Conservation (phyloP, 2,329 filamentous ascomycete genomes). For the Scytalidium sp. region DNA sequence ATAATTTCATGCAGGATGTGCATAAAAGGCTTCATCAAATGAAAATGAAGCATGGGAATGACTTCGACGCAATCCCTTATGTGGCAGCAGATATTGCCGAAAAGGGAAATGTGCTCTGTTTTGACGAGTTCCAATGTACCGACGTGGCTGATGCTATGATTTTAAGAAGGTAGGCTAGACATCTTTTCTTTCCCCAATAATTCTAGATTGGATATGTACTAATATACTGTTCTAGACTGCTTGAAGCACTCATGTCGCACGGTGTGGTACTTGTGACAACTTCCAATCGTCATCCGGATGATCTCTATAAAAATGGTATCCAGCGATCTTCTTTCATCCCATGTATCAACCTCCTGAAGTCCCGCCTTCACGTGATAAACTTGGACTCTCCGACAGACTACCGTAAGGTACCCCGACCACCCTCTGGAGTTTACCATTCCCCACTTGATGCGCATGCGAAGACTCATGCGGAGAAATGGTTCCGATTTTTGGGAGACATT, state of each 20-base stretch:
- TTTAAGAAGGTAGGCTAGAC: slow-evolving; percentile 59
- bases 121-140: slow-evolving; percentile 98
- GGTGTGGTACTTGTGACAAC: slow-evolving; percentile 97
- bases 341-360: slow-evolving; percentile 88
- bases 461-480: slow-evolving; percentile 91
- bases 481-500: slow-evolving; percentile 86
- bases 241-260: slow-evolving; percentile 91
- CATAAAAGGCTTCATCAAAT: slow-evolving; percentile 87
- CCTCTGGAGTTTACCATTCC: slow-evolving; percentile 91
- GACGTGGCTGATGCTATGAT: slow-evolving; percentile 99
- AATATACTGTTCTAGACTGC: slow-evolving; percentile 50
- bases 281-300: slow-evolving; percentile 92
- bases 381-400: slow-evolving; percentile 95
- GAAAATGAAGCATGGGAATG: slow-evolving; percentile 84
- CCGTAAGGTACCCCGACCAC: slow-evolving; percentile 90
- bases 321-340: slow-evolving; percentile 94
- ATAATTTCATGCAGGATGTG: slow-evolving; percentile 99
- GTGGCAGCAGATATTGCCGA: slow-evolving; percentile 93
- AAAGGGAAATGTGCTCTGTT: slow-evolving; percentile 82
- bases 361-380: slow-evolving; percentile 82
- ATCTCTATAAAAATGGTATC: slow-evolving; percentile 97
- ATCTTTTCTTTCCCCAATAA: slow-evolving; percentile 1
- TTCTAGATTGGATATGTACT: slow-evolving; percentile 2
- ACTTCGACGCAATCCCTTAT: slow-evolving; percentile 87
- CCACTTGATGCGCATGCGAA: slow-evolving; percentile 75